Evolutionary conservation across 148 eudicot genomes (phyloP).

Genomic region (Heliamphora exappendiculata): DNA sequence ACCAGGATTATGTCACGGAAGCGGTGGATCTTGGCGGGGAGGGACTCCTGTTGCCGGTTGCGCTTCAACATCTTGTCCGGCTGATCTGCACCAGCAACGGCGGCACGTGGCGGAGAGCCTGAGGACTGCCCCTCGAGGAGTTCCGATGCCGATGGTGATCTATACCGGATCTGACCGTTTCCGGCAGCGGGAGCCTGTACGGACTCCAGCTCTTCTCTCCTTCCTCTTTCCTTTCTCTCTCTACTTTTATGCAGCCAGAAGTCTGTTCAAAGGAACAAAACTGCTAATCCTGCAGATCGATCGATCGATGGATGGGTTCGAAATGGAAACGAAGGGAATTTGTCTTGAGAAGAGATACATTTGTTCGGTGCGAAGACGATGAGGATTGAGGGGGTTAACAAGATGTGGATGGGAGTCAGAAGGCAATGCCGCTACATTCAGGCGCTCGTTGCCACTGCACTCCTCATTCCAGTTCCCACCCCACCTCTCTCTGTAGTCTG

Average conservation of each 20-base stretch:
- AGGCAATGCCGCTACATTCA: neutral
- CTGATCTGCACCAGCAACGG: slow-evolving; percentile 25
- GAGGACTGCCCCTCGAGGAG: slow-evolving; percentile 40
- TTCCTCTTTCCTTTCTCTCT: neutral
- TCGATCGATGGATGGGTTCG: neutral
- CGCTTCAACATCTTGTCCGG: slow-evolving; percentile 54
- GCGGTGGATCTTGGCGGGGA: slow-evolving; percentile 48
- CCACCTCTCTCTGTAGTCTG: too few relatives aligned
- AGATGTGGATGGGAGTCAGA: neutral
- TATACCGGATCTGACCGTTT: slow-evolving; percentile 82
- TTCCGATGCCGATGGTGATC: slow-evolving; percentile 90
- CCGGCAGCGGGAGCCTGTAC: slow-evolving; percentile 29
- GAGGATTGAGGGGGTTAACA: neutral
- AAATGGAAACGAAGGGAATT: neutral
- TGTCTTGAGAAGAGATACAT: neutral
- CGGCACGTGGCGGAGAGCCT: slow-evolving; percentile 16
- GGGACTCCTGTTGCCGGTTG: slow-evolving; percentile 37
- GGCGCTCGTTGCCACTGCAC: neutral
- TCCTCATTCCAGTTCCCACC: neutral
- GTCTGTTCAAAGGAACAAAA: neutral
- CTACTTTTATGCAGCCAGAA: neutral
- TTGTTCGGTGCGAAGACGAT: neutral
- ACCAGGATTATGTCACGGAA: slow-evolving; percentile 47
- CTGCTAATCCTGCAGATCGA: neutral
- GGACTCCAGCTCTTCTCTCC: slow-evolving; percentile 61